Evolutionary conservation across 768 basidiomycete species (phyloP).

Genomic region (Porphyrellus cyaneotinctus): DNA sequence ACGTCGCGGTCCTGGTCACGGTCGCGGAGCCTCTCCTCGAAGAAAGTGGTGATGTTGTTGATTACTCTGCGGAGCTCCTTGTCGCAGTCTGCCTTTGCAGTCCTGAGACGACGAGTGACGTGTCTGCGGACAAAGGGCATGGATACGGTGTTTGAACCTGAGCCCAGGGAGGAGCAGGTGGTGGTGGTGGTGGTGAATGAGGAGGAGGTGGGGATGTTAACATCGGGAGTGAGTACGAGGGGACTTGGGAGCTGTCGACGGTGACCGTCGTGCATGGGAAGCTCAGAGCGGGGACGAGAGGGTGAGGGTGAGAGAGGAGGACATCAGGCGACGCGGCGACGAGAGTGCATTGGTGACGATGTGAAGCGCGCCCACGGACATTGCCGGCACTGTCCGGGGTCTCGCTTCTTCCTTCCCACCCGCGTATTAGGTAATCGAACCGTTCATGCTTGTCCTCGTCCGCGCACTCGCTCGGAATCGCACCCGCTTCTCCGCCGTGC

Average conservation of each 20-base stretch:
- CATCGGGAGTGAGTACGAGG: constrained; percentile 71
- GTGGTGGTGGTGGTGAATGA: constrained; percentile 4
- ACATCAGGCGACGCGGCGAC: constrained; percentile 19
- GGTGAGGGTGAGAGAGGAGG: constrained; percentile 18
- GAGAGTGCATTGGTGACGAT: background rate
- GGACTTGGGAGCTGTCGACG: constrained; percentile 66
- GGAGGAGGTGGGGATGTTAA: constrained; percentile 21
- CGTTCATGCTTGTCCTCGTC: constrained; percentile 12
- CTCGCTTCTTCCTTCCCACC: background rate
- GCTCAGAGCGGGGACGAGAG: no score
- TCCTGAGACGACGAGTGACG: constrained; percentile 88
- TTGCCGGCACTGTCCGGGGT: constrained; percentile 22
- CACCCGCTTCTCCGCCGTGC: background rate
- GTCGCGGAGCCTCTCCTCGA: constrained; percentile 85
- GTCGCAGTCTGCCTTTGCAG: constrained; percentile 95
- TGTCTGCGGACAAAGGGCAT: constrained; percentile 93
- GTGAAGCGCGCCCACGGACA: background rate
- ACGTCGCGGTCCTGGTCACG: constrained; percentile 60
- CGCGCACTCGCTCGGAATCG: constrained; percentile 14
- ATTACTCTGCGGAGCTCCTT: constrained; percentile 93
- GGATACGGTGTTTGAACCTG: constrained; percentile 72
- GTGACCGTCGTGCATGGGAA: constrained; percentile 32
- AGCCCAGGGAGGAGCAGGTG: constrained; percentile 32
- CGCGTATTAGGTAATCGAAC: constrained; percentile 12
- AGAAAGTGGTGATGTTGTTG: constrained; percentile 89